Evolutionary conservation across 441 rosid species (phyloP), one percentile per base, ranked within the genome.

Genomic region (Pelargonium hybrid): DNA sequence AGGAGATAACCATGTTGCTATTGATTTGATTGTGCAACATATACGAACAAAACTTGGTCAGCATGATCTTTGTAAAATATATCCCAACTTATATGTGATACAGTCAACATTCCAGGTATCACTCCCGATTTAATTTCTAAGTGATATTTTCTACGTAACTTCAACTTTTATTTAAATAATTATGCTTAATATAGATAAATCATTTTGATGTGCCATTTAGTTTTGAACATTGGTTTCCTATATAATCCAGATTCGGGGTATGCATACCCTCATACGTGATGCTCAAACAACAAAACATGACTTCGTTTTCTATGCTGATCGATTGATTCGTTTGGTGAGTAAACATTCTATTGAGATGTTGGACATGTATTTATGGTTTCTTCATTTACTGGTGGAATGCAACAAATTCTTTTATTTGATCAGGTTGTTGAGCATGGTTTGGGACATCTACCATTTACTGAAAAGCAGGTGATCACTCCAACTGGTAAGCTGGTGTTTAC

Each of bases 181-280:
- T 45, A 2, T 48, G 52, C 37, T 43, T 34, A 17, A 45, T 15
- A 37, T 56, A 76, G 59, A 29, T 37, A 17, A 37, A 37, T 37
- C 43, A 37, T 37, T 7, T 37, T 37, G 65, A 13, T 23, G 7
- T 1, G 2, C 14, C 26, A 7, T 5, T 54, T 9, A 21, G 11
- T 20, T 54, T 77, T 70, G 59, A 39, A 13, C 17, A 70, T 11
- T 26, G 56, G 18, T 66, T 61, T 47, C 47, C 67, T 68, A 37
- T 79, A 18, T 73, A 74, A 20, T 85, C 83, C 89, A 93, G 98
- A 93, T 93, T 77, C 82, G 97, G 70, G 98, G 98, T 74, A 93
- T 93, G 98, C 98, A 93, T 84, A 93, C 98, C 69, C 95, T 93
- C 61, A 84, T 93, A 80, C 98, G 98, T 68, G 98, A 91, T 82